phyloP scores from a whole-genome alignment of 371 early-diverging fungal genomes.

The Parasitella parasitica region DNA sequence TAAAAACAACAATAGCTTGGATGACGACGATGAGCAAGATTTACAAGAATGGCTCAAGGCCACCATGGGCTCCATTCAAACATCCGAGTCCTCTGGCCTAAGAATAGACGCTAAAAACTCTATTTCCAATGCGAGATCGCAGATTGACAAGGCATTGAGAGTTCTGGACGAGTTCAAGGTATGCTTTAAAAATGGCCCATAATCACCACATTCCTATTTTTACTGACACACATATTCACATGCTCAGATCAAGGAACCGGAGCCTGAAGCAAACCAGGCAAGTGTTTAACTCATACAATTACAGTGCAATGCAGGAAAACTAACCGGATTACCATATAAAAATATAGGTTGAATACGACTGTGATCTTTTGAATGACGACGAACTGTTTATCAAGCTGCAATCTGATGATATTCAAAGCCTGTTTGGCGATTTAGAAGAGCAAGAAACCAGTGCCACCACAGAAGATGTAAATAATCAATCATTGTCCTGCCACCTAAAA shows the following conservation, averaged over 20 bases:
- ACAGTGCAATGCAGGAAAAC: too few species aligned
- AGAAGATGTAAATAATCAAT: neutral
- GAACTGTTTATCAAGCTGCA: conserved; percentile 23
- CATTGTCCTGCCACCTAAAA: too few species aligned
- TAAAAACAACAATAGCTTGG: neutral
- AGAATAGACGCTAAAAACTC: conserved; percentile 42
- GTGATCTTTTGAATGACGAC: conserved; percentile 26
- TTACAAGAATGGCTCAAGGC: conserved; percentile 21
- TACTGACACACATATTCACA: neutral
- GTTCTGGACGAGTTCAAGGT: conserved; percentile 50
- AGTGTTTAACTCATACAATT: too few species aligned
- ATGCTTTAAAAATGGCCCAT: too few species aligned
- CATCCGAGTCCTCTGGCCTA: conserved; percentile 20
- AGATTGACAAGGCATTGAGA: conserved; percentile 51
- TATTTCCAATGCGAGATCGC: conserved; percentile 53
- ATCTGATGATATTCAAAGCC: conserved; percentile 17
- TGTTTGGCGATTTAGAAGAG: conserved; percentile 24
- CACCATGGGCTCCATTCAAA: conserved; percentile 20
- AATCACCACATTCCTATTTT: too few species aligned
- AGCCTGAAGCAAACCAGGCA: neutral
- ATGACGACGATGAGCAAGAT: conserved; percentile 19
- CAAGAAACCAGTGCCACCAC: neutral
- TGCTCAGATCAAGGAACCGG: conserved; percentile 11
- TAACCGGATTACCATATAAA: too few species aligned
- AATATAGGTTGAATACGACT: conserved; percentile 13